Base-by-base conservation (phyloP, 2,329 filamentous ascomycete species). In the Ophiostoma angusticollis region DNA sequence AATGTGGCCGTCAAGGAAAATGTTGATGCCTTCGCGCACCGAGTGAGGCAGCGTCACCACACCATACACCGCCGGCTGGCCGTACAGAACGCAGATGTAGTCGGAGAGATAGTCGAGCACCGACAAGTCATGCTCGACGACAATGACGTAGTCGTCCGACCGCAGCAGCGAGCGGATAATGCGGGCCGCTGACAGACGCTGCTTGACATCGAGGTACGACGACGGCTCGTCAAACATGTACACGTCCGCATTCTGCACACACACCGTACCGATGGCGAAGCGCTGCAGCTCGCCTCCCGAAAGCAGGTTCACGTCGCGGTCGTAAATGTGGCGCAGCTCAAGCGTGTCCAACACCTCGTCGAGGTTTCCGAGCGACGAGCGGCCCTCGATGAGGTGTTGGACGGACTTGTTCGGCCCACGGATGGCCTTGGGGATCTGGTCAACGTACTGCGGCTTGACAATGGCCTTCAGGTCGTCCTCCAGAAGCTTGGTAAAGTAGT, bases 151-250 rank as follows among this genome's bases (percentile, higher is more conserved):
- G 66, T 93, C 84, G 52, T 95, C 75, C 33, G 85, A 77, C 34
- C 84, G 75, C 39, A 95, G 74, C 35, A 98, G 77, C 47, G 84
- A 87, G 49, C 91, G 86, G 53, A 98, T 96, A 51, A 93, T 84
- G 52, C 81, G 77, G 52, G 85, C 89, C 47, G 93, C 91, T 50
- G 81, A 83, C 50, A 98, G 69, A 79, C 91, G 84, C 65, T 98
- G 91, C 74, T 96, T 96, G 58, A 98, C 91, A 81, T 98, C 93
- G 42, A 98, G 75, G 63, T 95, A 98, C 27, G 91, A 98, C 29
- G 89, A 96, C 14, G 93, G 93, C 68, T 98, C 91, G 62, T 98
- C 91, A 55, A 98, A 98, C 91, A 98, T 96, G 72, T 98, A 98
- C 66, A 93, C 85, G 59, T 98, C 91, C 50, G 89, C 89, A 54